Evolutionary conservation across 129 eudicot genomes (phyloP).

Genomic region (Flaveria sonorensis): DNA sequence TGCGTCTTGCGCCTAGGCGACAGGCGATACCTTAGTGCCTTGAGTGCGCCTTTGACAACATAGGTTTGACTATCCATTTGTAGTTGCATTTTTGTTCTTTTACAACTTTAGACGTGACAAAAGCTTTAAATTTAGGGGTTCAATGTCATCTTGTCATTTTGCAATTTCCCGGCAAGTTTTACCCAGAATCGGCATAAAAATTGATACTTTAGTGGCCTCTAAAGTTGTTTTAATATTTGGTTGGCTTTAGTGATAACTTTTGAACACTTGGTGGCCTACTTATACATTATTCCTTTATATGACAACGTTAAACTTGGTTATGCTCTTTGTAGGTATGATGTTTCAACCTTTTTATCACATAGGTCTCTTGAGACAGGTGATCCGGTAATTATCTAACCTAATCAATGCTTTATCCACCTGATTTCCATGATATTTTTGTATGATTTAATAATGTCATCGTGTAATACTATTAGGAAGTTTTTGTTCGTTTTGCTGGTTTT

Average conservation of each 20-base stretch:
- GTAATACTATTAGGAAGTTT: slow-evolving; percentile 64
- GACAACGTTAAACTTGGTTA: slow-evolving; percentile 6
- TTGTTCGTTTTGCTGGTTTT: slow-evolving; percentile 95
- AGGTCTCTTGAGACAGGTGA: slow-evolving; percentile 70
- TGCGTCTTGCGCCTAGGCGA: no score
- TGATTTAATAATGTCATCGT: slow-evolving; percentile 6
- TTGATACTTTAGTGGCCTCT: neutral
- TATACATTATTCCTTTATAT: neutral
- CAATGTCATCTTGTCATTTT: neutral
- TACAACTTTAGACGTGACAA: neutral
- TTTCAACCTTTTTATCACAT: slow-evolving; percentile 70
- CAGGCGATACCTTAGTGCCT: no score
- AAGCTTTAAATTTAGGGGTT: neutral
- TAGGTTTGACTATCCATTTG: neutral
- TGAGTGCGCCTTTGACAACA: no score
- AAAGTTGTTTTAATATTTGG: neutral
- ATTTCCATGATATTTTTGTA: neutral
- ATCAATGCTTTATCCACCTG: neutral
- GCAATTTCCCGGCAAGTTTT: neutral
- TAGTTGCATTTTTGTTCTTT: neutral
- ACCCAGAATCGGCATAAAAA: neutral
- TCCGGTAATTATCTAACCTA: slow-evolving; percentile 62
- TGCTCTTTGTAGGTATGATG: slow-evolving; percentile 76
- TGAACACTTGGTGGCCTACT: neutral
- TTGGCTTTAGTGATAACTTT: neutral